phyloP scores from a whole-genome alignment of 192 early-diverging fungal genomes.

The Diversispora epigaea region DNA sequence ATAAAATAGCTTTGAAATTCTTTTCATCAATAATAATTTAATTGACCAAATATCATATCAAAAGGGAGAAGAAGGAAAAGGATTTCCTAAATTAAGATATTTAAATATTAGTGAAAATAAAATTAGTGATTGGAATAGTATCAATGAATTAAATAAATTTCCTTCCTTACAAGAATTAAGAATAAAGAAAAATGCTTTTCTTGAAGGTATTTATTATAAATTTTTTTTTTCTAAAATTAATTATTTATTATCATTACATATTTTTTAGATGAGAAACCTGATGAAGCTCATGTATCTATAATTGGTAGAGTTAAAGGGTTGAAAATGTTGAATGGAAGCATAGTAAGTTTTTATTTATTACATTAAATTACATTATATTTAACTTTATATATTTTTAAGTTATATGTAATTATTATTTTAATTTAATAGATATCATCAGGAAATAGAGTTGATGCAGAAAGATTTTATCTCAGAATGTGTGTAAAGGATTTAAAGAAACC shows the following conservation, averaged over 20 bases:
- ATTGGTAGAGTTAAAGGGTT: constrained; percentile 49
- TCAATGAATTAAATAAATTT: constrained; percentile 47
- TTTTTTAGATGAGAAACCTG: constrained; percentile 34
- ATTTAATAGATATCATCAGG: constrained; percentile 39
- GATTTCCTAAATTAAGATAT: constrained; percentile 38
- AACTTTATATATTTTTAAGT: background rate
- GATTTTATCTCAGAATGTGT: constrained; percentile 49
- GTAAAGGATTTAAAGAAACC: constrained; percentile 39
- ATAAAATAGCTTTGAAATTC: constrained; percentile 38
- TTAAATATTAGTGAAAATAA: constrained; percentile 51
- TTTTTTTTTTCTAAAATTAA: background rate
- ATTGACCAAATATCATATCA: constrained; percentile 28
- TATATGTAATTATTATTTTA: background rate
- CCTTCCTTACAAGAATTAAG: constrained; percentile 41
- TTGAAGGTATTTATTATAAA: constrained; percentile 33
- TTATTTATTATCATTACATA: background rate
- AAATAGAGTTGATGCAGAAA: constrained; percentile 48
- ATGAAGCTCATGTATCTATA: constrained; percentile 31
- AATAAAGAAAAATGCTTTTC: constrained; percentile 48
- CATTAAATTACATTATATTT: background rate
- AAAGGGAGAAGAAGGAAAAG: background rate
- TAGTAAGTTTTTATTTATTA: constrained; percentile 34
- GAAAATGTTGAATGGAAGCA: constrained; percentile 50
- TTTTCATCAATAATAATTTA: constrained; percentile 40
- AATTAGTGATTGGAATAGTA: constrained; percentile 43